Conservation (phyloP, 1,139 yeast species). For the Protomyces inouyei region DNA sequence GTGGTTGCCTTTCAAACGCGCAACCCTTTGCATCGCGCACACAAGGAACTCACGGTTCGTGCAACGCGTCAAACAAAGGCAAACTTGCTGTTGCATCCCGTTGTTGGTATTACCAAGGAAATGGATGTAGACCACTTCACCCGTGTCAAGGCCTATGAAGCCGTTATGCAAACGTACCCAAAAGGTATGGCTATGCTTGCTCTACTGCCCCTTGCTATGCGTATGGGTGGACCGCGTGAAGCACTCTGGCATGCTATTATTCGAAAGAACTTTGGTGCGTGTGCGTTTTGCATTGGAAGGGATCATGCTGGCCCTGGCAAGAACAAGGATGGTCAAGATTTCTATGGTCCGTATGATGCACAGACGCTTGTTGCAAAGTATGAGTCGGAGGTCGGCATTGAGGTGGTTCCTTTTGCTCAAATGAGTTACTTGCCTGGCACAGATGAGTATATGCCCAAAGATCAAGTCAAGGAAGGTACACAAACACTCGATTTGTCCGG, state of each 20-base stretch:
- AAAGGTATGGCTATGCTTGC: conserved; percentile 88
- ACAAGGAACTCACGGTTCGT: conserved; percentile 89
- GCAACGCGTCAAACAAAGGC: conserved; percentile 79
- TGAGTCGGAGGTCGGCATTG: conserved; percentile 72
- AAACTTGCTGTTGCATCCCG: conserved; percentile 89
- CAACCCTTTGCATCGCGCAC: conserved; percentile 98
- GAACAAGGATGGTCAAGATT: conserved; percentile 87
- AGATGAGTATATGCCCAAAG: conserved; percentile 92
- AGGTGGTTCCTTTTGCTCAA: conserved; percentile 94
- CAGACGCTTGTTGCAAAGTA: conserved; percentile 77
- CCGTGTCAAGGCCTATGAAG: conserved; percentile 90
- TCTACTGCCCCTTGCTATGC: conserved; percentile 89
- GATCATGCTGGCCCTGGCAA: conserved; percentile 98
- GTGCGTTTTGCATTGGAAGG: conserved; percentile 95
- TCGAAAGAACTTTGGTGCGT: conserved; percentile 93
- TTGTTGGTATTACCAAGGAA: conserved; percentile 93
- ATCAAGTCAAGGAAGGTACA: conserved; percentile 74
- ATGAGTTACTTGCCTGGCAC: conserved; percentile 94
- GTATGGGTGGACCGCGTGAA: conserved; percentile 99
- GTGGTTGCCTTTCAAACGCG: conserved; percentile 97
- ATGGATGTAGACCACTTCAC: conserved; percentile 98
- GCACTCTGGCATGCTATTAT: conserved; percentile 98
- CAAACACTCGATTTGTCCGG: conserved; percentile 91
- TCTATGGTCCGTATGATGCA: conserved; percentile 96
- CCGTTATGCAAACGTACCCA: conserved; percentile 85